Evolutionary conservation across 2,329 filamentous ascomycete genomes (phyloP), one percentile per base, ranked within the genome.

Genomic region (Botrytis aclada): DNA sequence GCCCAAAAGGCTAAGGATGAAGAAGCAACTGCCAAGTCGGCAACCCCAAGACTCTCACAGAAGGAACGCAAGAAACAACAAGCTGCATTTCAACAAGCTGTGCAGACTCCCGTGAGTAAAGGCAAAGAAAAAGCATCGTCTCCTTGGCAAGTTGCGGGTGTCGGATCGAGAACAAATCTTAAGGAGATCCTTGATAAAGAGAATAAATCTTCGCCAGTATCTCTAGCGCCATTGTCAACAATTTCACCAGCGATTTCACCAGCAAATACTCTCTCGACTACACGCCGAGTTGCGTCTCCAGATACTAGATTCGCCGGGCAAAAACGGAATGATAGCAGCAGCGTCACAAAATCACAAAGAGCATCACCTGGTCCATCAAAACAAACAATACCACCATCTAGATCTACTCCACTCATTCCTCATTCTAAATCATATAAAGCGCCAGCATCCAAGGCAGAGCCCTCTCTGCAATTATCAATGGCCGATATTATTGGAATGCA

Each of bases 401-500:
- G 75, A 81, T 79, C 74, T 74, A 54, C 74, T 60, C 84, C 84
- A 0, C 78, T 89, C 14, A 80, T 87, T 3, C 88, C 89, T 22
- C 88, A 90, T 78, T 90, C 89, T 5, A 90, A 86, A 77, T 88
- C 84, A 45, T 92, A 87, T 83, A 88, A 88, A 47, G 83, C 84
- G 58, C 84, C 85, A 6, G 85, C 88, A 25, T 85, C 87, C 32
- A 90, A 89, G 71, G 84, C 88, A 0, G 92, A 93, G 71, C 87
- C 88, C 1, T 85, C 87, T 3, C 82, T 91, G 5, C 92, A 93
- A 4, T 84, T 94, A 20, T 94, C 92, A 47, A 91, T 99, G 84
- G 89, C 90, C 25, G 94, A 97, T 77, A 99, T 99, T 73, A 92
- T 98, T 22, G 90, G 90, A 12, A 90, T 97, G 79, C 94, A 99